phyloP scores from a whole-genome alignment of 495 filamentous ascomycete genomes.

The Parathielavia appendiculata region DNA sequence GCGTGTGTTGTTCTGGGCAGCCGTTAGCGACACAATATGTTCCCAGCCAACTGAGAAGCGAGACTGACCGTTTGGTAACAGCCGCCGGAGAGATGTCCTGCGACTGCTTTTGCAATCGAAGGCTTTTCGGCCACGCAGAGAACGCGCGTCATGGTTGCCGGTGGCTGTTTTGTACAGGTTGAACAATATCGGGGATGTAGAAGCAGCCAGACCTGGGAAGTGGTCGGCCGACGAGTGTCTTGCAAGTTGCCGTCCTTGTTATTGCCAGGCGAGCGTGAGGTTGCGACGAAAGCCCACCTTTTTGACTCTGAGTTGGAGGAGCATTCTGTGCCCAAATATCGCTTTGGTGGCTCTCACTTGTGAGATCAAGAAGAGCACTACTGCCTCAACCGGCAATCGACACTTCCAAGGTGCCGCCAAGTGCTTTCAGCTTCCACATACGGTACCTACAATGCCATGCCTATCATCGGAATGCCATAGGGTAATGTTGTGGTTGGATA shows the following conservation, averaged over 20 bases:
- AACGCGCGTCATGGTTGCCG: conserved; percentile 47
- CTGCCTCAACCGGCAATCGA: not conserved
- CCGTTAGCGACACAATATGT: not conserved
- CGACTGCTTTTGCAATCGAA: conserved; percentile 90
- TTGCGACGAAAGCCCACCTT: conserved; percentile 7
- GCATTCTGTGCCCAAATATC: not conserved
- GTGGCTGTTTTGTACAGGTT: not conserved
- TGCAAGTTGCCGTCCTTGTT: not conserved
- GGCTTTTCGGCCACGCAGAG: conserved; percentile 97
- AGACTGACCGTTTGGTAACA: conserved; percentile 60
- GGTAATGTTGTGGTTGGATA: not conserved
- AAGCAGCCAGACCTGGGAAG: not conserved
- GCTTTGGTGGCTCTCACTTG: not conserved
- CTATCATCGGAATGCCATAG: not conserved
- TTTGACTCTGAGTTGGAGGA: not conserved
- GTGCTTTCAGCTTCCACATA: not conserved
- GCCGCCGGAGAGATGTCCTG: conserved; percentile 78
- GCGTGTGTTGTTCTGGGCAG: conserved; percentile 46
- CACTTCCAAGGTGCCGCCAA: not conserved
- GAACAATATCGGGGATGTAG: not conserved
- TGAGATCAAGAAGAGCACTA: not conserved
- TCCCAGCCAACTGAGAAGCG: not conserved
- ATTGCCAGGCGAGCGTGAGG: not conserved
- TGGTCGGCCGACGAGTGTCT: not conserved
- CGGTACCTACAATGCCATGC: not conserved